Percentiles rank a stretch among this genome's conserved stretches.
These are phyloP conservation scores for Bothriochloa decipiens DNA, from an alignment of 176 grass and related monocot species.

Conservation along the genomic window DNA sequence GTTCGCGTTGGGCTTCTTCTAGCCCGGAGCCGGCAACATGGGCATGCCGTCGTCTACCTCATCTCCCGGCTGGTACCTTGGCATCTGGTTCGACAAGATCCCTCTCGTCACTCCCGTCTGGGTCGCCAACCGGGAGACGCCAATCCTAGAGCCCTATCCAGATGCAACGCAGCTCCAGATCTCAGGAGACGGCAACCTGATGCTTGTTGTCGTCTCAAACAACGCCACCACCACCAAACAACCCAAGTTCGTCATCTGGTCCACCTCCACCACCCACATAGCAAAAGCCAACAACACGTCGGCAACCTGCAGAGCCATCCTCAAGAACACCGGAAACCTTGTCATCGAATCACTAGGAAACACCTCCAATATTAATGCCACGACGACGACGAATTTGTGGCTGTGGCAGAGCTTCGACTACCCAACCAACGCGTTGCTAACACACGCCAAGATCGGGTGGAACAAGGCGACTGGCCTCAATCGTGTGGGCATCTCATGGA, in stretches of 20 bases:
- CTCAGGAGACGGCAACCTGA: neutral
- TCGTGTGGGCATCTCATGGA: neutral
- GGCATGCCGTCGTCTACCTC: no score
- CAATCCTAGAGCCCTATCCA: neutral
- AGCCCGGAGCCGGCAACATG: no score
- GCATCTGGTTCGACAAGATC: no score
- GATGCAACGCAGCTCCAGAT: neutral
- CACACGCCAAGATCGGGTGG: conserved; percentile 40
- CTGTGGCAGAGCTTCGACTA: conserved; percentile 1
- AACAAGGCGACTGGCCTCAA: conserved; percentile 29
- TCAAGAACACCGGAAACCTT: neutral
- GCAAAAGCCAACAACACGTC: neutral
- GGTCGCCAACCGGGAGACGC: neutral
- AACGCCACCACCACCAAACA: neutral
- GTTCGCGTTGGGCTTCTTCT: no score
- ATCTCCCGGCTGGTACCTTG: no score
- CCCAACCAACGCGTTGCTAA: conserved; percentile 5
- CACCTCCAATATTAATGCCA: neutral
- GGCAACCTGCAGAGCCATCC: neutral
- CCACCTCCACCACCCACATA: neutral
- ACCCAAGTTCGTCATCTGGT: neutral
- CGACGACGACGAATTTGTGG: neutral
- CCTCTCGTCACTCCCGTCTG: no score
- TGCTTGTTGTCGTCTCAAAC: neutral
- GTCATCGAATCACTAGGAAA: neutral